Conservation (phyloP, 345 rosid genomes). For the Lepidium africanum region DNA sequence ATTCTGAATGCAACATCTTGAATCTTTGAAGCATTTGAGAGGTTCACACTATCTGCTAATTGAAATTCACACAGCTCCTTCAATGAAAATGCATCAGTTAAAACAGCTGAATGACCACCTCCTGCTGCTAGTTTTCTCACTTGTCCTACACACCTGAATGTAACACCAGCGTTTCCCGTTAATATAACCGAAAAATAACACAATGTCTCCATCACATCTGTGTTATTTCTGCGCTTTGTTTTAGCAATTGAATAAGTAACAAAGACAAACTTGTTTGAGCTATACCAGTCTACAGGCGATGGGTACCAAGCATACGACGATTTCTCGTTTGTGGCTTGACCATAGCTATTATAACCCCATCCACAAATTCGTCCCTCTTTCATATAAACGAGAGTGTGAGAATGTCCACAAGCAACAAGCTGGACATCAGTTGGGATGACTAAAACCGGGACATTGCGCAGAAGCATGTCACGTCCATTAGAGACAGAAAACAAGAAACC, state of each 20-base stretch:
- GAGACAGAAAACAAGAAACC: slow-evolving; percentile 61
- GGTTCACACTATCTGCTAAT: slow-evolving; percentile 67
- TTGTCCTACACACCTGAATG: slow-evolving; percentile 83
- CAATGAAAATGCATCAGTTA: slow-evolving; percentile 90
- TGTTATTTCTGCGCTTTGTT: neutral
- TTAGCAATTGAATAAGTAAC: neutral
- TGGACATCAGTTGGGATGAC: slow-evolving; percentile 60
- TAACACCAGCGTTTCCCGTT: neutral
- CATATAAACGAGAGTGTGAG: slow-evolving; percentile 67
- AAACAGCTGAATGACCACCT: slow-evolving; percentile 94
- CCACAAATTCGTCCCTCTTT: slow-evolving; percentile 82
- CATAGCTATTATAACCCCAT: slow-evolving; percentile 97
- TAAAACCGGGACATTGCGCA: slow-evolving; percentile 67
- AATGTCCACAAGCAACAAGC: slow-evolving; percentile 95
- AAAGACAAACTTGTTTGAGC: slow-evolving; percentile 3
- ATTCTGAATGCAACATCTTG: slow-evolving; percentile 79
- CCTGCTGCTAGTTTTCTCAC: slow-evolving; percentile 94
- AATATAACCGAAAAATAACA: neutral
- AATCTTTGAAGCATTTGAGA: slow-evolving; percentile 61
- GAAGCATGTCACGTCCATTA: slow-evolving; percentile 46
- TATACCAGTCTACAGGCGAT: slow-evolving; percentile 94
- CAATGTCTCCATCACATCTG: neutral
- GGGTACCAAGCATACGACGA: slow-evolving; percentile 93
- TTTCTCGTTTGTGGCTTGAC: slow-evolving; percentile 92
- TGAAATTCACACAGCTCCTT: slow-evolving; percentile 92